Conservation (phyloP, 192 early-diverging fungal species). For the Piromyces sp. region DNA sequence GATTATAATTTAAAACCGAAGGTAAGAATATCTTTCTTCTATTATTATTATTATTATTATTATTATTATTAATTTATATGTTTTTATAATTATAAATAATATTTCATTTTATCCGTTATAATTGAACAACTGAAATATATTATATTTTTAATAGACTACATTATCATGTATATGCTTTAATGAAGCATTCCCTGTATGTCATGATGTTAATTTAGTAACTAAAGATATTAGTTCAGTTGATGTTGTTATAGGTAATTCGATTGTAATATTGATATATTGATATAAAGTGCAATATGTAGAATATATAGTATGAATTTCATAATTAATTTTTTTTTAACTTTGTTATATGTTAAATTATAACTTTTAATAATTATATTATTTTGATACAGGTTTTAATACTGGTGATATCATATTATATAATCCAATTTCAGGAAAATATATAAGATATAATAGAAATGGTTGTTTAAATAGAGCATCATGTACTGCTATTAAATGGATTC, state of each 20-base stretch:
- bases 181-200: slow-evolving; percentile 60
- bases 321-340: too few relatives aligned
- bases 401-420: slow-evolving; percentile 77
- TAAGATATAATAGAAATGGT: slow-evolving; percentile 60
- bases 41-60: too few relatives aligned
- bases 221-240: slow-evolving; percentile 54
- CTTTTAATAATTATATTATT: too few relatives aligned
- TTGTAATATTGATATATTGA: not conserved
- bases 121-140: too few relatives aligned
- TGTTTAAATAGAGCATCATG: not conserved
- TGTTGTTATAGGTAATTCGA: slow-evolving; percentile 56
- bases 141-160: slow-evolving; percentile 2
- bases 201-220: slow-evolving; percentile 64
- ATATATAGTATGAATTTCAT: too few relatives aligned
- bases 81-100: too few relatives aligned
- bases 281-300: too few relatives aligned
- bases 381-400: slow-evolving; percentile 18
- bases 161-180: slow-evolving; percentile 61
- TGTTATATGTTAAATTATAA: too few relatives aligned
- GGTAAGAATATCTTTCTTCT: not conserved
- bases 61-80: too few relatives aligned
- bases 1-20: not conserved
- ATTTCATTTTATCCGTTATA: too few relatives aligned
- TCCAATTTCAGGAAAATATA: slow-evolving; percentile 69
- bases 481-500: slow-evolving; percentile 76